A percentile compares a stretch with the other conserved stretches of the same genome.
These are phyloP conservation scores for Asterella californica DNA, from an alignment of 225 moss, liverwort and hornwort species.

Conservation along the genomic window DNA sequence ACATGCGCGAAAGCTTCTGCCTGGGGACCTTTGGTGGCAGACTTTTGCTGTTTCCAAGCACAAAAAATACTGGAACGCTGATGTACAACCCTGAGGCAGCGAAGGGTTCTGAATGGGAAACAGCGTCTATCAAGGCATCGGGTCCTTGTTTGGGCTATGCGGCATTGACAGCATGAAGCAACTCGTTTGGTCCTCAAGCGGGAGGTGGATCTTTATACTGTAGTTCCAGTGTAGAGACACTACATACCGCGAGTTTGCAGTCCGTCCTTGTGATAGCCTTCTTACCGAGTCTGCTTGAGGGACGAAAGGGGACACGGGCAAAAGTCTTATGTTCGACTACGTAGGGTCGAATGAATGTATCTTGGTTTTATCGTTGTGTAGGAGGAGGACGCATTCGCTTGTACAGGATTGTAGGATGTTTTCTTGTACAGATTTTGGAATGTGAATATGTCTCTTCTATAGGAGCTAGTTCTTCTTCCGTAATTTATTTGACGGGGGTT, in stretches of 20 bases:
- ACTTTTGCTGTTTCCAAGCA: conserved; percentile 38
- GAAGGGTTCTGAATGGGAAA: conserved; percentile 40
- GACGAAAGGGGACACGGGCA: not conserved
- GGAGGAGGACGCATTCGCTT: conserved; percentile 8
- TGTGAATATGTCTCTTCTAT: conserved; percentile 4
- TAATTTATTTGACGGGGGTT: not conserved
- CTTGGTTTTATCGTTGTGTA: not conserved
- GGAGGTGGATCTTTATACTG: not conserved
- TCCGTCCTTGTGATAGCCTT: conserved; percentile 12
- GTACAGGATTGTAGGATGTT: conserved; percentile 6
- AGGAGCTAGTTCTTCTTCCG: conserved; percentile 2
- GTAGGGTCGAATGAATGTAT: not conserved
- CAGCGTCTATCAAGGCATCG: conserved; percentile 27
- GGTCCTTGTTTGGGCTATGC: conserved; percentile 34
- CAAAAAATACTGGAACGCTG: conserved; percentile 15
- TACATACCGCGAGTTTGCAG: not conserved
- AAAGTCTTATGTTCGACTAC: not conserved
- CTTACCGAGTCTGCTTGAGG: not conserved
- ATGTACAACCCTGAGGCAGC: conserved; percentile 37
- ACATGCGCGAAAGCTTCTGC: conserved; percentile 33
- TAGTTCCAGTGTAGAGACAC: not conserved
- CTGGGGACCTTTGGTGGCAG: conserved; percentile 33
- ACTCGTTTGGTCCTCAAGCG: conserved; percentile 1
- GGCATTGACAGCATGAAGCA: conserved; percentile 28
- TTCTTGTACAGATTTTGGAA: conserved; percentile 20